Evolutionary conservation across 1,284 basidiomycete species (phyloP), one percentile per base, ranked within the genome.

Genomic region (Austroboletus niveus): DNA sequence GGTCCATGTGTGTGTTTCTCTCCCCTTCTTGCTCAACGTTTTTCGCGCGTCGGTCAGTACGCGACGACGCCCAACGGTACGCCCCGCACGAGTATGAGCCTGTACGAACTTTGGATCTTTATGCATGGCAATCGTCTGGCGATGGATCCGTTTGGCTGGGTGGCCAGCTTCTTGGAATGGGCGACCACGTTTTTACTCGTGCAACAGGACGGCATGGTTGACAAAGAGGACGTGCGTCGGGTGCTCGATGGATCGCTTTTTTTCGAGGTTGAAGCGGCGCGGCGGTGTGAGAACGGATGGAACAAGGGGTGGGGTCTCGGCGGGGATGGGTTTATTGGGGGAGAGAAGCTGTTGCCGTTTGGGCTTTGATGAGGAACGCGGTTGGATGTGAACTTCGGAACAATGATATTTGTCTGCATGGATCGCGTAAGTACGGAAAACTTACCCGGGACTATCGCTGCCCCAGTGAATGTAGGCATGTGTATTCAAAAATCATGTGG

Each of bases 81-180:
- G 12, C 57, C 61, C 2, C 55, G 45, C 11, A 66, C 64, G 9
- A 50, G 48, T 32, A 64, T 66, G 66, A 57, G 45, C n/a, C 31
- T 68, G 11, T 20, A 52, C 29, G 60, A 66, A 29, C 56, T 74
- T 15, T 66, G 57, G 60, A 12, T 62, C 15, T 68, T 64, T 7
- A 53, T 60, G 30, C 60, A 56, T 9, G 69, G 65, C 4, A 72
- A 73, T 42, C 65, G 72, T 14, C 55, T 70, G 46, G 58, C 69
- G 39, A 60, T 69, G 57, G 73, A 75, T 51, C 62, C 65, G 9
- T 65, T 73, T 49, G 74, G 73, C 14, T 67, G 67, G 65, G 39
- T 61, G 15, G 65, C 66, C 1, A 61, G 61, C 7, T 54, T 63
- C 45, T 60, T 73, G 44, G 71, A 74, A 55, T 74, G 73, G 64